Conservation (phyloP, 176 grass and related monocot genomes). For the Cocos nucifera region DNA sequence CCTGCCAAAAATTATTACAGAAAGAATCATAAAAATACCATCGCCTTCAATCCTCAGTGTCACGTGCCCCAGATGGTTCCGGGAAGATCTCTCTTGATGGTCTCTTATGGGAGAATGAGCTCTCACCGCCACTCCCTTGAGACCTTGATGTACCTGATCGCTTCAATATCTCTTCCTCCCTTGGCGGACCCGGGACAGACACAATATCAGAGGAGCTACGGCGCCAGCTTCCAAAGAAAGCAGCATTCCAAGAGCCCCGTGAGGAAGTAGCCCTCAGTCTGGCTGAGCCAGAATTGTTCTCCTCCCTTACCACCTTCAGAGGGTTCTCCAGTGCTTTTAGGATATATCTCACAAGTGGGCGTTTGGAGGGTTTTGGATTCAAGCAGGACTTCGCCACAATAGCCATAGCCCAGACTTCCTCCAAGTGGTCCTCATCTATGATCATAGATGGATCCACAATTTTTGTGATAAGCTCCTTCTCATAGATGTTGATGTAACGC, state of each 20-base stretch:
- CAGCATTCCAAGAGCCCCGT: slow-evolving; percentile 88
- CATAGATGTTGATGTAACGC: slow-evolving; percentile 69
- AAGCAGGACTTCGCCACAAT: slow-evolving; percentile 95
- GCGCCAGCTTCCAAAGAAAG: slow-evolving; percentile 88
- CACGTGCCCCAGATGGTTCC: slow-evolving; percentile 60
- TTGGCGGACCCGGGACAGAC: slow-evolving; percentile 27
- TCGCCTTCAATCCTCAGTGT: slow-evolving; percentile 54
- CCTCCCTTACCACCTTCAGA: slow-evolving; percentile 88
- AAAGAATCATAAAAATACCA: slow-evolving; percentile 24
- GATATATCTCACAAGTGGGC: slow-evolving; percentile 72
- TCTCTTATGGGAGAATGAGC: slow-evolving; percentile 69
- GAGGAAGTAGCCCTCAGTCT: slow-evolving; percentile 81
- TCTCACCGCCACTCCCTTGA: slow-evolving; percentile 76
- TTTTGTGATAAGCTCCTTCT: slow-evolving; percentile 86
- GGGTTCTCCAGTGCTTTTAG: slow-evolving; percentile 90
- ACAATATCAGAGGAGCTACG: slow-evolving; percentile 57
- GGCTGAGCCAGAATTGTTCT: slow-evolving; percentile 55
- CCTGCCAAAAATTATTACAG: slow-evolving; percentile 3
- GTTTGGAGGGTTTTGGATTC: slow-evolving; percentile 70
- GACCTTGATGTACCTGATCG: slow-evolving; percentile 66
- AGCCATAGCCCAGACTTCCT: slow-evolving; percentile 98
- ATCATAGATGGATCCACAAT: slow-evolving; percentile 87
- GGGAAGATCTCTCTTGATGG: slow-evolving; percentile 78
- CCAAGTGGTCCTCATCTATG: slow-evolving; percentile 93
- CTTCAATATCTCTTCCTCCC: slow-evolving; percentile 51